A percentile compares a stretch with the other conserved stretches of the same genome.
Conservation (phyloP, 1,284 basidiomycete species). For the Prillingera fragicola region DNA sequence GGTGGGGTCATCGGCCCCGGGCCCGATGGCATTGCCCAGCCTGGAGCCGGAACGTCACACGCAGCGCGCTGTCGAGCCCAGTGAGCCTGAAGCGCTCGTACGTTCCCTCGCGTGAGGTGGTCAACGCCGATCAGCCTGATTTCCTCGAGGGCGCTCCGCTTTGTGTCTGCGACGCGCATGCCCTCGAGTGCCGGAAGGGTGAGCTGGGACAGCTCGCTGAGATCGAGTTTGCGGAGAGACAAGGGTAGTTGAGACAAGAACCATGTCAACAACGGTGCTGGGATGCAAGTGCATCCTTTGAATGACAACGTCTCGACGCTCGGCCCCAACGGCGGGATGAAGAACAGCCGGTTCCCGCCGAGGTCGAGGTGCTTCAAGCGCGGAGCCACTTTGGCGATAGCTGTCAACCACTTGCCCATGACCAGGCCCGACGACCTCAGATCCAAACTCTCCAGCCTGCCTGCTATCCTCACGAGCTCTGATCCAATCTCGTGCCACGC, state of each 20-base stretch:
- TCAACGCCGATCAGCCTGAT: conserved; percentile 38
- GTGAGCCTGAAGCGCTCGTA: conserved; percentile 27
- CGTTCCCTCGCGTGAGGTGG: conserved; percentile 33
- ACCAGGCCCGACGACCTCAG: conserved; percentile 21
- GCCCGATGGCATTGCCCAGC: neutral
- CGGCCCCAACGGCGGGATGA: conserved; percentile 6
- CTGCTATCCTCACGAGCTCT: conserved; percentile 18
- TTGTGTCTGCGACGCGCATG: conserved; percentile 17
- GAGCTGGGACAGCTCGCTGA: conserved; percentile 27
- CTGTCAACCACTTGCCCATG: conserved; percentile 12
- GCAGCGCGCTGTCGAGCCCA: conserved; percentile 29
- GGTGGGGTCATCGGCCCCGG: no score
- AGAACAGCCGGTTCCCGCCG: conserved; percentile 27
- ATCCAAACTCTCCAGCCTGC: conserved; percentile 26
- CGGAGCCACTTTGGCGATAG: conserved; percentile 7
- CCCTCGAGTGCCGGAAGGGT: conserved; percentile 18
- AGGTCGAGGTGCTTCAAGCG: conserved; percentile 24
- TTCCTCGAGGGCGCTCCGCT: conserved; percentile 20
- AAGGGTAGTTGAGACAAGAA: conserved; percentile 26
- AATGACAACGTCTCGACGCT: conserved; percentile 21
- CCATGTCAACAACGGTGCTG: conserved; percentile 1
- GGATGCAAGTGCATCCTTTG: conserved; percentile 22
- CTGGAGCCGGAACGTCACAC: neutral
- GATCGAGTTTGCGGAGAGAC: conserved; percentile 20
- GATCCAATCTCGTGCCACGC: conserved; percentile 15